Percentiles rank a stretch among this genome's conserved stretches.
Conservation (phyloP, 352 stramenopile genomes). For the Phytophthora vignae region DNA sequence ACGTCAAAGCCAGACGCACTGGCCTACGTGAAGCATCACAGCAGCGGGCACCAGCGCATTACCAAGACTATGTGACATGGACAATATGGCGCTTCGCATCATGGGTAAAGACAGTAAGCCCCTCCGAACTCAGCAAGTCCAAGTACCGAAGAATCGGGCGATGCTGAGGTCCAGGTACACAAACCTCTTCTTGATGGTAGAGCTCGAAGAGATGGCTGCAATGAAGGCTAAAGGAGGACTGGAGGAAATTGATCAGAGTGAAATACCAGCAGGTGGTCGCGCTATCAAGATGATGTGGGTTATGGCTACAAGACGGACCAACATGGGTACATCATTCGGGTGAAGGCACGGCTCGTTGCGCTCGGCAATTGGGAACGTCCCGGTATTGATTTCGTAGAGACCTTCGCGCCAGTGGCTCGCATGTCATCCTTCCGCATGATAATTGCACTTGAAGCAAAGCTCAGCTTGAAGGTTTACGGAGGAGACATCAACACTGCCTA, state of each 20-base stretch:
- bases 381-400: conserved; percentile 7
- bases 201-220: conserved; percentile 10
- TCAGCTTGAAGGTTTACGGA: neutral
- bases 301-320: conserved; percentile 9
- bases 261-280: neutral
- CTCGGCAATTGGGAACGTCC: conserved; percentile 6
- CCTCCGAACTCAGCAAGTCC: neutral
- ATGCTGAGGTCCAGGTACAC: neutral
- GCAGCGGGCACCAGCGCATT: neutral
- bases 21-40: neutral
- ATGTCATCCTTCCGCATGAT: conserved; percentile 9
- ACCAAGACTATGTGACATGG: conserved; percentile 6
- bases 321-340: neutral
- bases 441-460: neutral
- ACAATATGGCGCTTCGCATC: neutral
- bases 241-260: neutral
- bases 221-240: neutral
- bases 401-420: neutral
- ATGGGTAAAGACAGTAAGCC: neutral
- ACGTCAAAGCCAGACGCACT: neutral
- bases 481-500: conserved; percentile 16
- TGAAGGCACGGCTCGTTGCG: conserved; percentile 8
- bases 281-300: conserved; percentile 16
- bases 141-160: neutral
- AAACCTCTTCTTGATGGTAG: neutral